These are phyloP conservation scores for Omphalotus olearius DNA, from an alignment of 1,284 basidiomycete genomes.

Conservation along the genomic window DNA sequence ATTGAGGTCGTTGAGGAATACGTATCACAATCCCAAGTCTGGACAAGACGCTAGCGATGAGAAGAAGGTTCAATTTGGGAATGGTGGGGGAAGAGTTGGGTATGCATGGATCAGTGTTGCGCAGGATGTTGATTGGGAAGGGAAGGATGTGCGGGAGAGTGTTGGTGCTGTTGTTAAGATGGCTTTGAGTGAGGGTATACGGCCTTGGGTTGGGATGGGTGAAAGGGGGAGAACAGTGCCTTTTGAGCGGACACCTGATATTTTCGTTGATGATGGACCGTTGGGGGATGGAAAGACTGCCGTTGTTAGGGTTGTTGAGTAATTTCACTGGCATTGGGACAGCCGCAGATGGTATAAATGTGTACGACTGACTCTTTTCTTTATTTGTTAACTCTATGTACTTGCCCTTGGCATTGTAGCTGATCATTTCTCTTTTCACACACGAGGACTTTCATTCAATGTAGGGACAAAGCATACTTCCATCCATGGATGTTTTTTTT, in stretches of 20 bases:
- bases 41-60: conserved; percentile 18
- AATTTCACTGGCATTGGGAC: background rate
- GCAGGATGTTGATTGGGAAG: conserved; percentile 76
- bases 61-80: conserved; percentile 21
- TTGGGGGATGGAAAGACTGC: conserved; percentile 21
- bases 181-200: conserved; percentile 39
- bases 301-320: conserved; percentile 24
- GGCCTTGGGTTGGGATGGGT: conserved; percentile 33
- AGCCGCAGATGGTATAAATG: too few relatives aligned
- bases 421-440: too few relatives aligned
- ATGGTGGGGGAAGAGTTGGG: conserved; percentile 40
- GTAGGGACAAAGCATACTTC: too few relatives aligned
- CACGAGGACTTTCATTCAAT: too few relatives aligned
- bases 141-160: conserved; percentile 65
- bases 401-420: too few relatives aligned
- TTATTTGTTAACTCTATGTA: too few relatives aligned
- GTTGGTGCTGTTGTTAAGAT: conserved; percentile 54
- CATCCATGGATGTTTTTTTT: too few relatives aligned
- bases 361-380: too few relatives aligned
- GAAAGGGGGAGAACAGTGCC: conserved; percentile 29
- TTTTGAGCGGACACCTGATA: conserved; percentile 36
- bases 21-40: conserved; percentile 12
- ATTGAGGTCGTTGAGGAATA: conserved; percentile 50
- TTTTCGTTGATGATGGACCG: conserved; percentile 25
- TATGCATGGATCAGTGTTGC: conserved; percentile 73